phyloP scores from a whole-genome alignment of 306 rosid genomes.

The Castanea sativa region DNA sequence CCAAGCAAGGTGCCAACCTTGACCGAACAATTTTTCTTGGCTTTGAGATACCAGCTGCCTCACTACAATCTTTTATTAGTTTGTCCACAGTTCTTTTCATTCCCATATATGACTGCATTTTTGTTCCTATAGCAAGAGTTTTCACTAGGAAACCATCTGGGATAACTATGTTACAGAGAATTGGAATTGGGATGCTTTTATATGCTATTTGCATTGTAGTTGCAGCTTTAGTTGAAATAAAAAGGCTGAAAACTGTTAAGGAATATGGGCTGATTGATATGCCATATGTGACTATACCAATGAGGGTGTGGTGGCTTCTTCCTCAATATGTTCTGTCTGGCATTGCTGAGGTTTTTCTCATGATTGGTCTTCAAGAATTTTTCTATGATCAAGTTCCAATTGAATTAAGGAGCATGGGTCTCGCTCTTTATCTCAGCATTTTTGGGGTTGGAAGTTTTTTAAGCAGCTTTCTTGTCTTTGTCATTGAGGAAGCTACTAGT shows the following conservation, averaged over 20 bases:
- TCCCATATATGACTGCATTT: no score
- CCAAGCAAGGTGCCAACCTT: constrained; percentile 42
- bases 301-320: no score
- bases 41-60: no score
- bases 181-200: constrained; percentile 23
- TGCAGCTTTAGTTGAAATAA: no score
- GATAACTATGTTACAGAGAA: constrained; percentile 26
- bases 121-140: neutral
- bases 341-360: constrained; percentile 4
- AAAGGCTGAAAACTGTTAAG: no score
- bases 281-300: no score
- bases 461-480: constrained; percentile 14
- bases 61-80: no score
- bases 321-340: no score
- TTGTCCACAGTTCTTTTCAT: no score
- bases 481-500: constrained; percentile 17
- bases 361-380: constrained; percentile 22
- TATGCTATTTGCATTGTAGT: neutral
- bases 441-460: constrained; percentile 21
- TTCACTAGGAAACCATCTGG: constrained; percentile 24
- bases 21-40: constrained; percentile 1
- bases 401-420: constrained; percentile 23
- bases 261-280: no score
- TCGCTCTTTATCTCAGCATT: constrained; percentile 17
- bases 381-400: constrained; percentile 23